Evolutionary conservation across 768 basidiomycete species (phyloP).

Genomic region (Mycena leptocephala): DNA sequence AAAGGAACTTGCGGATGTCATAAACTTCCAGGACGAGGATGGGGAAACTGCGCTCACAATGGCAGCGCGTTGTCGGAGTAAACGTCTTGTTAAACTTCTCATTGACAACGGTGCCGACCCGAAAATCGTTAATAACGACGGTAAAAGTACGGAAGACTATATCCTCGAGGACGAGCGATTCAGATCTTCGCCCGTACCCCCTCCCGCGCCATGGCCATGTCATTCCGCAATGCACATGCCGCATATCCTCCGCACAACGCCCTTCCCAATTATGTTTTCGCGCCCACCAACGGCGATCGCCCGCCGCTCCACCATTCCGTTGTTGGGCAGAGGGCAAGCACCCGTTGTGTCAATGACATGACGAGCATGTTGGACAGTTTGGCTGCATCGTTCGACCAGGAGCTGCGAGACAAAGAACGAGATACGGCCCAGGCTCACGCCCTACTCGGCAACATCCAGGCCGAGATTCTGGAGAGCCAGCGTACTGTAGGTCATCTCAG

Average conservation of each 20-base stretch:
- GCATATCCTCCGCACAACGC: constrained; percentile 66
- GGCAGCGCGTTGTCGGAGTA: constrained; percentile 95
- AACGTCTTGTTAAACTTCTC: constrained; percentile 94
- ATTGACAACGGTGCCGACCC: constrained; percentile 98
- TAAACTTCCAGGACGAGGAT: constrained; percentile 99
- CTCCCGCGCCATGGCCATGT: constrained; percentile 79
- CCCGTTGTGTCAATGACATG: constrained; percentile 88
- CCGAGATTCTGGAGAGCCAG: constrained; percentile 91
- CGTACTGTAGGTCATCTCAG: constrained; percentile 81
- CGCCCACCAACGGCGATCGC: constrained; percentile 70
- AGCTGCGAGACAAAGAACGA: constrained; percentile 92
- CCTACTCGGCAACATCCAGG: constrained; percentile 87
- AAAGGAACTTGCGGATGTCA: constrained; percentile 95
- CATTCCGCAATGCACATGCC: constrained; percentile 81
- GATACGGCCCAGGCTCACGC: constrained; percentile 93
- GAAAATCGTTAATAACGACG: constrained; percentile 94
- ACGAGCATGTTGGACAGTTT: constrained; percentile 90
- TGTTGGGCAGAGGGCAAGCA: constrained; percentile 89
- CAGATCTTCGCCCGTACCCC: constrained; percentile 89
- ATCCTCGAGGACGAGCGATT: constrained; percentile 99
- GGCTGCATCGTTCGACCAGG: constrained; percentile 92
- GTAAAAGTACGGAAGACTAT: constrained; percentile 98
- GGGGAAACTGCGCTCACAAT: constrained; percentile 98
- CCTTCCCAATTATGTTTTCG: constrained; percentile 59
- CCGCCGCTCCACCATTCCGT: constrained; percentile 89